Conservation (phyloP, 2,329 filamentous ascomycete genomes). For the Hymenotorrendiella dingleyae region DNA sequence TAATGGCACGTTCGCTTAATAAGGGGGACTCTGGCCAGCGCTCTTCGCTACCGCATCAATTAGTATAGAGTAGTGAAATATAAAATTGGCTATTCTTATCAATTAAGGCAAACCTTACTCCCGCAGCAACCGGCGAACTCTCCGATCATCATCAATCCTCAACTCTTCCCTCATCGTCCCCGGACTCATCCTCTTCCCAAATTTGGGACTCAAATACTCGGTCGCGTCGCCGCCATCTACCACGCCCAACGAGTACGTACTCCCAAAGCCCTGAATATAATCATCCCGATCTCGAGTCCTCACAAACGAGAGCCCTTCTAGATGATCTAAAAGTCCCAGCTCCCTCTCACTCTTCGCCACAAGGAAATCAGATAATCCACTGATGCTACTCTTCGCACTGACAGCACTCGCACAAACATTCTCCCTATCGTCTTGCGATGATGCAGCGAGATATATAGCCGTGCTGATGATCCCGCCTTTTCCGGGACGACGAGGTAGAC, state of each 20-base stretch:
- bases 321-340: slow-evolving; percentile 24
- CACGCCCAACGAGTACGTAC: slow-evolving; percentile 24
- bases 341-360: slow-evolving; percentile 31
- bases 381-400: no score
- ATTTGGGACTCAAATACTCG: background rate
- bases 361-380: slow-evolving; percentile 31
- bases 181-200: background rate
- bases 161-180: slow-evolving; percentile 7
- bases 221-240: slow-evolving; percentile 29
- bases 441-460: slow-evolving; percentile 37
- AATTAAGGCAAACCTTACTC: no score
- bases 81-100: no score
- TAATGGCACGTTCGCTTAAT: no score
- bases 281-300: slow-evolving; percentile 29
- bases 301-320: slow-evolving; percentile 29
- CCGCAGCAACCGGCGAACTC: slow-evolving; percentile 9
- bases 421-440: slow-evolving; percentile 4
- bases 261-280: slow-evolving; percentile 25
- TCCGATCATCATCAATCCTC: slow-evolving; percentile 20
- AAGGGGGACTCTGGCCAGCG: no score
- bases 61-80: no score
- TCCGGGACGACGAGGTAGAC: slow-evolving; percentile 37
- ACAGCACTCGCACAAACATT: no score
- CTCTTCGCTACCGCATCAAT: no score
- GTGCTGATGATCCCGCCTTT: slow-evolving; percentile 31